phyloP scores from a whole-genome alignment of 192 early-diverging fungal species.

The Coemansia sp. region DNA sequence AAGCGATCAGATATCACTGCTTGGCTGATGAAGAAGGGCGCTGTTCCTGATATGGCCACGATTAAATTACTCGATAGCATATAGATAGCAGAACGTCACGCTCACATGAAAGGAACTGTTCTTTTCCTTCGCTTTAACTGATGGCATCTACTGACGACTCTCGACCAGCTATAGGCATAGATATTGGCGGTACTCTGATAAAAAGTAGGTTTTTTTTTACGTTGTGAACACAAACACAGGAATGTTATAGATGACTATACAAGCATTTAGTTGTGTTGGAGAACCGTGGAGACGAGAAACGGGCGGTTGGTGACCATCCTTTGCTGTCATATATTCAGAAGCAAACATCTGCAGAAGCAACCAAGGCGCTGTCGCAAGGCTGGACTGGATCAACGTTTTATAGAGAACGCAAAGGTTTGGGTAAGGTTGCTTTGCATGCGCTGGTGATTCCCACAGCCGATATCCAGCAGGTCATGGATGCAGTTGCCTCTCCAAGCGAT shows the following conservation, averaged over 20 bases:
- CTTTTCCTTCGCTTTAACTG: background rate
- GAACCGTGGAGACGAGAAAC: background rate
- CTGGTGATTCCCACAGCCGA: conserved; percentile 24
- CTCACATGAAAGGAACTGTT: background rate
- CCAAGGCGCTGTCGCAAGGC: background rate
- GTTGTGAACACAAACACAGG: too few species aligned
- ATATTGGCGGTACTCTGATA: conserved; percentile 31
- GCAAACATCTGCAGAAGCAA: background rate
- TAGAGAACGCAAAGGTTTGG: background rate
- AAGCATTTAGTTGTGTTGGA: conserved; percentile 15
- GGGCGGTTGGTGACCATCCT: conserved; percentile 1
- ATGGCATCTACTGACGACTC: background rate
- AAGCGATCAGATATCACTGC: conserved; percentile 16
- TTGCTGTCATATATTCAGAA: conserved; percentile 3
- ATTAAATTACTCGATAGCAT: conserved; percentile 34
- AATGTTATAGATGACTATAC: too few species aligned
- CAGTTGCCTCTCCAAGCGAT: conserved; percentile 1
- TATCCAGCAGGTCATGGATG: conserved; percentile 10
- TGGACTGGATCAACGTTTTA: conserved; percentile 8
- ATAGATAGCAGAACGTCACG: background rate
- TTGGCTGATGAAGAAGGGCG: conserved; percentile 46
- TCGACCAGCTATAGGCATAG: conserved; percentile 17
- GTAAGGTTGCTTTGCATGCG: conserved; percentile 4
- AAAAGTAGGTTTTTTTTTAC: conserved; percentile 22
- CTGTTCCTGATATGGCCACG: conserved; percentile 47